Percentiles rank a stretch among this genome's conserved stretches.
phyloP scores from a whole-genome alignment of 2,329 filamentous ascomycete genomes.

The Sarocladium kiliense region DNA sequence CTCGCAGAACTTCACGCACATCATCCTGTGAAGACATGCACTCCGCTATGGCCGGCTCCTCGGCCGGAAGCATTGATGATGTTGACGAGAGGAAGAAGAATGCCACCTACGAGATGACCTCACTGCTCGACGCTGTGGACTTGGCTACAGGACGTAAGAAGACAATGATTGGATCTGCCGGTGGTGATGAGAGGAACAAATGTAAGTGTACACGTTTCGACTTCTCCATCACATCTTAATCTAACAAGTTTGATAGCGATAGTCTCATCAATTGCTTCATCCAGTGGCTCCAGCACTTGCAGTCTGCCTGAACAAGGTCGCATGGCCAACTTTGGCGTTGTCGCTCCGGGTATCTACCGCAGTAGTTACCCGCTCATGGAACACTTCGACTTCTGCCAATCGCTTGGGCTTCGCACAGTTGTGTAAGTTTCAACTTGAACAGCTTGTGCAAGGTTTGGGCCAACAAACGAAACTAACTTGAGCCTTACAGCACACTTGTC shows the following conservation, averaged over 20 bases:
- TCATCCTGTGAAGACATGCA: conserved; percentile 21
- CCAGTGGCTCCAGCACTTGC: background rate
- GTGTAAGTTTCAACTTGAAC: conserved; percentile 49
- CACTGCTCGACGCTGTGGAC: background rate
- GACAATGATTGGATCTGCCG: no score
- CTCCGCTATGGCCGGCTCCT: background rate
- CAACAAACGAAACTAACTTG: conserved; percentile 10
- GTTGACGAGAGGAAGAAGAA: background rate
- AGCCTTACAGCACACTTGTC: conserved; percentile 50
- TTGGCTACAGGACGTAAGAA: background rate
- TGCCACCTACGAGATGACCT: background rate
- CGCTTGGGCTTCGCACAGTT: conserved; percentile 70
- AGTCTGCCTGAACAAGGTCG: conserved; percentile 16
- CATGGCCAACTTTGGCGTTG: conserved; percentile 71
- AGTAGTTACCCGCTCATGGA: conserved; percentile 72
- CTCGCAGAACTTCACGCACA: conserved; percentile 24
- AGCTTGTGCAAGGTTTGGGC: no score
- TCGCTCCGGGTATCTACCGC: conserved; percentile 71
- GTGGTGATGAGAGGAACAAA: background rate
- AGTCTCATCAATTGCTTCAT: background rate
- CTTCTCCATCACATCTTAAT: background rate
- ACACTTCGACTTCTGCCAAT: conserved; percentile 65
- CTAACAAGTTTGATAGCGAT: background rate
- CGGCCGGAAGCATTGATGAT: background rate
- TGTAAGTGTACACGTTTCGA: background rate